Evolutionary conservation across 1,139 yeast species (phyloP), one percentile per base, ranked within the genome.

Genomic region (Pichia sp.): DNA sequence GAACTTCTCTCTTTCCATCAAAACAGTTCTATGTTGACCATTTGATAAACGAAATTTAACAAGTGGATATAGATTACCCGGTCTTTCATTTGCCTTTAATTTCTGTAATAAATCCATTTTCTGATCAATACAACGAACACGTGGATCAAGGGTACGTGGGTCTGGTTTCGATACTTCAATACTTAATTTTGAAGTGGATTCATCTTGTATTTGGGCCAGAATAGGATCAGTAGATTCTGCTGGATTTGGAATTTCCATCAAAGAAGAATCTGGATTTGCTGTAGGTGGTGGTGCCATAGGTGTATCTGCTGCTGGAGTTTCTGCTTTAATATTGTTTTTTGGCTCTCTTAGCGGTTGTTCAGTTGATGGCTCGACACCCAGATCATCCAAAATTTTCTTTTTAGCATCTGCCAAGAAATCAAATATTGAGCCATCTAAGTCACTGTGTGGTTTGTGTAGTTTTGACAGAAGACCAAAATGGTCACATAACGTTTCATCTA

Each of bases 1-100:
- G 77, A 96, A 93, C 5, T 77, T 81, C 61, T 91, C 96, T 2
- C 85, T 81, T 38, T 76, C 79, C 1, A 90, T 86, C 12, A 86
- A 66, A 4, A 89, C 80, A 14, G 85, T 85, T 56, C 96, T 70
- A 0, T 87, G 76, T 7, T 79, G 76, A 4, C 91, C 86, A 62
- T 85, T 86, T 1, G 90, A 77, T 14, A 81, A 69, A 33, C 78
- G 68, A 60, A 91, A 93, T 48, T 87, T 73, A 0, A 93, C 96
- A 21, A 89, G 68, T 0, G 99, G 99, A 60, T 79, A 75, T 60
- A 69, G 68, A 56, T 57, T 66, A 44, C 64, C 69, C 46, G 22
- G 10, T 9, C 15, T 31, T 27, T 34, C 45, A 37, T 66, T 65
- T 17, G 61, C 51, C 47, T 69, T 67, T 7, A 77, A 50, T n/a